phyloP scores from a whole-genome alignment of 208 protist species.

The Wallacemonas sp. region DNA sequence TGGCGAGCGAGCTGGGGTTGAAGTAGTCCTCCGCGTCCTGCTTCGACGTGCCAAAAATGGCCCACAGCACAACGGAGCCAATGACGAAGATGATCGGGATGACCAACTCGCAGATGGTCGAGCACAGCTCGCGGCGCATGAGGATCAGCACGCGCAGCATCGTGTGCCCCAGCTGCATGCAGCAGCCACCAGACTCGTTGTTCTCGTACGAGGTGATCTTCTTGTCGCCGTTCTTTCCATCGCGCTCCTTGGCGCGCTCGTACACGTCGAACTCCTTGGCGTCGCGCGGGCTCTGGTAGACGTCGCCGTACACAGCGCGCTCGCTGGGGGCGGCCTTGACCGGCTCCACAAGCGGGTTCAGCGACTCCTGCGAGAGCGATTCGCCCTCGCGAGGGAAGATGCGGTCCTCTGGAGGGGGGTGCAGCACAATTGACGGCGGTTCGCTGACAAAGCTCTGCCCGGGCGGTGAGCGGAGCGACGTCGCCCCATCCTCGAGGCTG shows the following conservation, averaged over 20 bases:
- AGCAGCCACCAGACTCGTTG: constrained; percentile 24
- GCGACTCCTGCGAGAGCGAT: constrained; percentile 4
- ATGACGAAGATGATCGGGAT: constrained; percentile 73
- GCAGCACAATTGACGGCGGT: background rate
- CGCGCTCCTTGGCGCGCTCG: background rate
- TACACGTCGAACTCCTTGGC: constrained; percentile 21
- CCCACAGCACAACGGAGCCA: constrained; percentile 45
- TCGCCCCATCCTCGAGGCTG: background rate
- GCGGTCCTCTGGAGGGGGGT: background rate
- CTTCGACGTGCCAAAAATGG: constrained; percentile 24
- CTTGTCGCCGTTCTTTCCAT: background rate
- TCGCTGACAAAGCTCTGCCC: background rate
- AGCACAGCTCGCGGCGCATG: constrained; percentile 47
- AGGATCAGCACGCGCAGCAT: constrained; percentile 48
- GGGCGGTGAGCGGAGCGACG: constrained; percentile 5
- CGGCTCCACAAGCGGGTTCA: constrained; percentile 13
- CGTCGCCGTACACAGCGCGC: background rate
- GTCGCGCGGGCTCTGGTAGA: background rate
- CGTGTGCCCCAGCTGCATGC: constrained; percentile 49
- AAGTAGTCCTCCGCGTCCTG: constrained; percentile 21
- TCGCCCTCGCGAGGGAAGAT: constrained; percentile 5
- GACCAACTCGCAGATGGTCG: constrained; percentile 46
- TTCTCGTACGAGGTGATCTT: constrained; percentile 6
- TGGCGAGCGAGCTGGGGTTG: background rate
- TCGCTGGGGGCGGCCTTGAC: background rate